These are phyloP conservation scores for Russula sp. DNA, from an alignment of 768 basidiomycete genomes.

Conservation along the genomic window DNA sequence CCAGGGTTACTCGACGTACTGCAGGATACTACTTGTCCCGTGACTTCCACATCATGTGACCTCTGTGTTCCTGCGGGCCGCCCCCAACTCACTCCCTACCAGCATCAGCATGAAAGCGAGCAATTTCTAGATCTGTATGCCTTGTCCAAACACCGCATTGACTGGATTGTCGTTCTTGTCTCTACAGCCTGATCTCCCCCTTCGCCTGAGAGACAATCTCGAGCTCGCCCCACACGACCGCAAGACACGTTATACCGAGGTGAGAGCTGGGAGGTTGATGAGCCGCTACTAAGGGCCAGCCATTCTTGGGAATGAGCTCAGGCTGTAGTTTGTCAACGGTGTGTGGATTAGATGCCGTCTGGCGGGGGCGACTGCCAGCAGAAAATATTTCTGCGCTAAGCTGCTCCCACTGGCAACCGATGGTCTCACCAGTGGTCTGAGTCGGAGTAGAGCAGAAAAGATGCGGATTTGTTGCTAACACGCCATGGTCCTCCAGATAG, in stretches of 20 bases:
- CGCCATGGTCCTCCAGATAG: no score
- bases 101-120: no score
- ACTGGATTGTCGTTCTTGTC: not conserved
- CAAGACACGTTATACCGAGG: not conserved
- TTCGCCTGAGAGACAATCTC: not conserved
- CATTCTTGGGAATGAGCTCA: not conserved
- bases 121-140: no score
- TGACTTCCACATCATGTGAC: no score
- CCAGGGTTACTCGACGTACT: no score
- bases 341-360: not conserved
- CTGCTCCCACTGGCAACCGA: no score
- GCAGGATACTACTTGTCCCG: no score
- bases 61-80: no score
- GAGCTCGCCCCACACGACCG: not conserved
- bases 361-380: not conserved
- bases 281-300: not conserved
- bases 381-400: not conserved
- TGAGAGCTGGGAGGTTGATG: not conserved
- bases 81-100: no score
- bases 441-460: no score
- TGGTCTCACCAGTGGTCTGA: no score
- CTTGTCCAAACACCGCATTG: not conserved
- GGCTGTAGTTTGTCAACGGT: not conserved
- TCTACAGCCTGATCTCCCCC: constrained; percentile 14
- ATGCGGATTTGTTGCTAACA: no score